Conservation (phyloP, 2,329 filamentous ascomycete species). For the Xylaria polymorpha region DNA sequence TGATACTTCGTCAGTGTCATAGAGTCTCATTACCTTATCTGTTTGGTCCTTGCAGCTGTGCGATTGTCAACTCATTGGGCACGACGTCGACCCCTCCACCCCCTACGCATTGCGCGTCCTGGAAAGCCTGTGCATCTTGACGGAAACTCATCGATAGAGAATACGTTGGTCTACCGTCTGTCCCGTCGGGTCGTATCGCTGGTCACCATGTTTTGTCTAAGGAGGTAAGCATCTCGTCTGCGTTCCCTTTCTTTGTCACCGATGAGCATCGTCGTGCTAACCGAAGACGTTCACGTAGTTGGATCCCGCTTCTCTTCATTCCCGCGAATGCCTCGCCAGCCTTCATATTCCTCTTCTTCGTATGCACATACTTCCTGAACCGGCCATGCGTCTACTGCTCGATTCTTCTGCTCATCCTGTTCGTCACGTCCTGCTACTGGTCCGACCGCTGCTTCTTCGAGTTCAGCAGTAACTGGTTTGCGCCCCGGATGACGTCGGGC, state of each 20-base stretch:
- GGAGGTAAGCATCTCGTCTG: slow-evolving; percentile 59
- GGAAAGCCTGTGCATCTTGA: background rate
- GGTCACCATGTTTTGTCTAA: slow-evolving; percentile 68
- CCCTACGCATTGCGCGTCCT: background rate
- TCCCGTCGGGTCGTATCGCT: slow-evolving; percentile 8
- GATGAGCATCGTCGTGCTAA: slow-evolving; percentile 22
- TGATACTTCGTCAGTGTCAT: background rate
- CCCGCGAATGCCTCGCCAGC: slow-evolving; percentile 86
- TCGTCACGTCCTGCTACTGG: slow-evolving; percentile 91
- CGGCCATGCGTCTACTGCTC: slow-evolving; percentile 98
- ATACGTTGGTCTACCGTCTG: background rate
- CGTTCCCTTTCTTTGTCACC: background rate
- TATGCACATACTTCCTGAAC: slow-evolving; percentile 95
- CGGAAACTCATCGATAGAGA: background rate
- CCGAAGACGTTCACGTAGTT: slow-evolving; percentile 61
- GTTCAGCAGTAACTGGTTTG: slow-evolving; percentile 91
- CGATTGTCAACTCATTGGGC: slow-evolving; percentile 17
- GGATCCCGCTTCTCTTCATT: slow-evolving; percentile 89
- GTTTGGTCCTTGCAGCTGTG: background rate
- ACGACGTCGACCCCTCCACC: slow-evolving; percentile 12
- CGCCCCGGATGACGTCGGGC: slow-evolving; percentile 69
- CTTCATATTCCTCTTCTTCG: slow-evolving; percentile 89
- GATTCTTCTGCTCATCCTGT: slow-evolving; percentile 92
- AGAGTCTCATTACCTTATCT: slow-evolving; percentile 5
- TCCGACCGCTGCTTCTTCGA: slow-evolving; percentile 93